Evolutionary conservation across 2,329 filamentous ascomycete genomes (phyloP).

Genomic region (Periconia macrospinosa): DNA sequence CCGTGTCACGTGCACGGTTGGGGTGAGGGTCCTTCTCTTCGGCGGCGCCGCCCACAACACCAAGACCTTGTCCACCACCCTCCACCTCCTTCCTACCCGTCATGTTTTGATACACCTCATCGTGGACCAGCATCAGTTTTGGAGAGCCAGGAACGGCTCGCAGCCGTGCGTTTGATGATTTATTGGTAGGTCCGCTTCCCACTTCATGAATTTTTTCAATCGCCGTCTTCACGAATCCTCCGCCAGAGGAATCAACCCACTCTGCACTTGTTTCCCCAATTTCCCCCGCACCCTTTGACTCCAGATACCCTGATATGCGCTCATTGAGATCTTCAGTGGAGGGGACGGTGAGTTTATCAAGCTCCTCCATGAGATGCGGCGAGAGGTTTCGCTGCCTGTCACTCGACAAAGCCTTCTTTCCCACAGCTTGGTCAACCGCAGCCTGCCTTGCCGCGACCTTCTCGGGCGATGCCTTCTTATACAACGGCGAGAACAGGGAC

Average conservation of each 20-base stretch:
- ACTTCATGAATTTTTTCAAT: constrained; percentile 35
- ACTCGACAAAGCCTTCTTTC: constrained; percentile 43
- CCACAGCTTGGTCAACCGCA: constrained; percentile 28
- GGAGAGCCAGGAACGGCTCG: constrained; percentile 37
- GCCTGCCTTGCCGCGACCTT: constrained; percentile 25
- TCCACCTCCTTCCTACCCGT: constrained; percentile 18
- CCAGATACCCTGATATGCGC: constrained; percentile 48
- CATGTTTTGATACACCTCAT: constrained; percentile 24
- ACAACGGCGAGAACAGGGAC: no score
- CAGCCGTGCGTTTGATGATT: constrained; percentile 38
- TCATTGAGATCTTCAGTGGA: constrained; percentile 50
- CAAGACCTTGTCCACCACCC: constrained; percentile 12
- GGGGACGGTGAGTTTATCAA: constrained; percentile 51
- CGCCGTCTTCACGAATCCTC: constrained; percentile 40
- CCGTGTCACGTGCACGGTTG: constrained; percentile 16
- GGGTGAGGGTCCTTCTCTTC: constrained; percentile 13
- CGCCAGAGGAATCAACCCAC: constrained; percentile 17
- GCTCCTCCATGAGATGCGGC: constrained; percentile 47
- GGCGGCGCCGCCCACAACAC: constrained; percentile 6
- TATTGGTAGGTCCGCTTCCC: constrained; percentile 24
- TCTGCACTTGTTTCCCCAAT: constrained; percentile 32
- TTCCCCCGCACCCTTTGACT: constrained; percentile 21
- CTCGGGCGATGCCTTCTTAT: constrained; percentile 15
- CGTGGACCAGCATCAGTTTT: constrained; percentile 35
- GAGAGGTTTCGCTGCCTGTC: constrained; percentile 30